phyloP scores from a whole-genome alignment of 2,329 filamentous ascomycete species.

The Trichoderma citrinoviride region DNA sequence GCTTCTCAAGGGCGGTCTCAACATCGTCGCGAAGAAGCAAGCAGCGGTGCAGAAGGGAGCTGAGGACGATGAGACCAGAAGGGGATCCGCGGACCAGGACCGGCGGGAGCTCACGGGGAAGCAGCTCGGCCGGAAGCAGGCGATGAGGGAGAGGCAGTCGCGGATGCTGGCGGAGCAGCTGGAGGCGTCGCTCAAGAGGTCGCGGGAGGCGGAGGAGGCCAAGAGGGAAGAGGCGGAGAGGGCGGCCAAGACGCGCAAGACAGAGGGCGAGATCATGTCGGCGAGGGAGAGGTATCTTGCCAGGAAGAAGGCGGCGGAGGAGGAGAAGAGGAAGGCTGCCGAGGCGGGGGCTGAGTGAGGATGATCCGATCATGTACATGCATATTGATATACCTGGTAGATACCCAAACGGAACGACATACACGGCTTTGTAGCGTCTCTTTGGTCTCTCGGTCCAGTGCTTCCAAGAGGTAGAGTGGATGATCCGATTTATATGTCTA shows the following conservation, averaged over 20 bases:
- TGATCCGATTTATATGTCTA: conserved; percentile 10
- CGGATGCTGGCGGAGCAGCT: conserved; percentile 78
- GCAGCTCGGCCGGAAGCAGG: conserved; percentile 55
- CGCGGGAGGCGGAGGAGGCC: conserved; percentile 65
- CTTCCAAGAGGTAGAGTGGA: conserved; percentile 1
- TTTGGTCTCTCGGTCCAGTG: background rate
- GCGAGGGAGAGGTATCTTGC: conserved; percentile 78
- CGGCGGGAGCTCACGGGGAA: conserved; percentile 42
- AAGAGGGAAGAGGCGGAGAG: conserved; percentile 62
- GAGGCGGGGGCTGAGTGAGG: conserved; percentile 24
- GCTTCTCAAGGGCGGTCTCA: conserved; percentile 71
- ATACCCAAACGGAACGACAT: background rate
- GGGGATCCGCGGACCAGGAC: conserved; percentile 30
- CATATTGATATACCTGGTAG: conserved; percentile 18
- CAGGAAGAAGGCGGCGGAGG: conserved; percentile 70
- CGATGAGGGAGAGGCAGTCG: conserved; percentile 71
- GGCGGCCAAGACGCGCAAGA: conserved; percentile 74
- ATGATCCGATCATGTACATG: conserved; percentile 31
- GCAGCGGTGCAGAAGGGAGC: conserved; percentile 34
- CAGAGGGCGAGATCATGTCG: conserved; percentile 69
- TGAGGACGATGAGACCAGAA: background rate
- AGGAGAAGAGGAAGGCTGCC: conserved; percentile 56
- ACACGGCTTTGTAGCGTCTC: background rate
- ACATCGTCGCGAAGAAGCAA: conserved; percentile 65
- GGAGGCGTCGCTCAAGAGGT: conserved; percentile 68